These are phyloP conservation scores for Cyberlindnera euphorbiiphila DNA, from an alignment of 805 yeast genomes.

Conservation along the genomic window DNA sequence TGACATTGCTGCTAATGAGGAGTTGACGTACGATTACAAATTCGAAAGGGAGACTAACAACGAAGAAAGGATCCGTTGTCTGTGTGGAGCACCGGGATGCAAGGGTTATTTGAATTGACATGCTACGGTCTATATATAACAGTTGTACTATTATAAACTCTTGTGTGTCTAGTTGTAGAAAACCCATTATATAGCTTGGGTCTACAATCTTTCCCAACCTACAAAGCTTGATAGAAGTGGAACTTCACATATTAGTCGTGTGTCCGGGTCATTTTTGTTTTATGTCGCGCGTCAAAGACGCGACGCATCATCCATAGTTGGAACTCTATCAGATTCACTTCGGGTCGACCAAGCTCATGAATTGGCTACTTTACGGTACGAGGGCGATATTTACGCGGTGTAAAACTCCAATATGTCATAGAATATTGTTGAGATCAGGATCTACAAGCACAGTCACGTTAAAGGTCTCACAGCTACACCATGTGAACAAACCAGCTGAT, in stretches of 20 bases:
- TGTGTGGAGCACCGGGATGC: slow-evolving; percentile 94
- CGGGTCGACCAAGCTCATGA: too few relatives aligned
- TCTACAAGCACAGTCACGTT: slow-evolving; percentile 1
- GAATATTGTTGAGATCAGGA: background rate
- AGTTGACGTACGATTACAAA: slow-evolving; percentile 92
- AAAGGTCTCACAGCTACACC: slow-evolving; percentile 1
- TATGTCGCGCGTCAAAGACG: too few relatives aligned
- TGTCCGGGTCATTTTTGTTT: too few relatives aligned
- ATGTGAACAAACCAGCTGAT: background rate
- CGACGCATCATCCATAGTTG: too few relatives aligned
- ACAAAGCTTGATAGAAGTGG: too few relatives aligned
- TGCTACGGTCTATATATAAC: background rate
- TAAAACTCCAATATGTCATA: background rate
- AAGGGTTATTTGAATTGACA: slow-evolving; percentile 79
- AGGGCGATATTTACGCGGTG: background rate
- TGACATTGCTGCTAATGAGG: slow-evolving; percentile 85
- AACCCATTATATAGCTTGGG: too few relatives aligned
- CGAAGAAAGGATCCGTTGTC: slow-evolving; percentile 81
- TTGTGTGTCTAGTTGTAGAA: too few relatives aligned
- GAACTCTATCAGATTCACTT: too few relatives aligned
- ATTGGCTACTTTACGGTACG: too few relatives aligned
- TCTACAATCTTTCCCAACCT: too few relatives aligned
- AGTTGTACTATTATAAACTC: too few relatives aligned
- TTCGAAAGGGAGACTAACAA: slow-evolving; percentile 89
- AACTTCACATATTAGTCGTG: too few relatives aligned